Evolutionary conservation across 1,284 basidiomycete species (phyloP).

Genomic region (Ceratorhiza oryzae-sativae): DNA sequence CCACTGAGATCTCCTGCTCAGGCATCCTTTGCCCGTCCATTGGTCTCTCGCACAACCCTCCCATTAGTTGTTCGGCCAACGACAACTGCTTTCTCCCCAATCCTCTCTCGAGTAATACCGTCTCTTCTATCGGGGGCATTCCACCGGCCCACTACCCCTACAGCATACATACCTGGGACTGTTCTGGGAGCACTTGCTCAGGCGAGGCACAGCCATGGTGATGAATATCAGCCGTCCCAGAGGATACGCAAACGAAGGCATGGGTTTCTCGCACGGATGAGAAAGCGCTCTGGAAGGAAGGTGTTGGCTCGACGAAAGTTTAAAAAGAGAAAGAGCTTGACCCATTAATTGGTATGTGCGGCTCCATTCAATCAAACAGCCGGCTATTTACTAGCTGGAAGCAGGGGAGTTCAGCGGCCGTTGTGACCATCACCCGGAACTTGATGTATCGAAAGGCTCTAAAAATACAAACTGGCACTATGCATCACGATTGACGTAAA

Average conservation of each 20-base stretch:
- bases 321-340: conserved; percentile 68
- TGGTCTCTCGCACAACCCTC: background rate
- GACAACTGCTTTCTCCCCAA: conserved; percentile 23
- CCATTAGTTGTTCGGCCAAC: background rate
- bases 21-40: background rate
- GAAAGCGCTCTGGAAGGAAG: conserved; percentile 67
- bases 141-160: conserved; percentile 9
- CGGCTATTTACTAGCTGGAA: background rate
- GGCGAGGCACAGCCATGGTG: conserved; percentile 55
- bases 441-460: background rate
- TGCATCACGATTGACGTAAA: conserved; percentile 34
- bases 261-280: conserved; percentile 79
- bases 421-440: background rate
- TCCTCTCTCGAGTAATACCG: conserved; percentile 35
- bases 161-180: conserved; percentile 33
- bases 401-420: background rate
- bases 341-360: conserved; percentile 53
- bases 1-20: background rate
- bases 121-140: conserved; percentile 11
- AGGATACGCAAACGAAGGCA: conserved; percentile 87
- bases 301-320: conserved; percentile 63
- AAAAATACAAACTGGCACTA: conserved; percentile 7
- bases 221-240: conserved; percentile 89
- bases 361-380: too few relatives aligned
- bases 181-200: conserved; percentile 43